phyloP scores from a whole-genome alignment of 148 eudicot genomes.

The Selenicereus undatus region DNA sequence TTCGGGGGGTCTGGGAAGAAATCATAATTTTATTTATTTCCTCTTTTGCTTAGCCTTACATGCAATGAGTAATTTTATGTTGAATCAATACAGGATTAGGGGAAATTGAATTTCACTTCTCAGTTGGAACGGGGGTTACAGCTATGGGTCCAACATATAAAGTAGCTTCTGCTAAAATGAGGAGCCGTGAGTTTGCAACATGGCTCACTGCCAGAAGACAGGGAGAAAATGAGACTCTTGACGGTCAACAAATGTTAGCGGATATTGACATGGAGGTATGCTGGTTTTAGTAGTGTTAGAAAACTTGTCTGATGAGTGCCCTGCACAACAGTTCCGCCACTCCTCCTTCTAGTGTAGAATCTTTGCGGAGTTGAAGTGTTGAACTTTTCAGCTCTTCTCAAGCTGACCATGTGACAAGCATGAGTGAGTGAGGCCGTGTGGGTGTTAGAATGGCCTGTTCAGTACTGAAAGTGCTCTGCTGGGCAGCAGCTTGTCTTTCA shows the following conservation, averaged over 20 bases:
- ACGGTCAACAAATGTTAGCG: conserved; percentile 64
- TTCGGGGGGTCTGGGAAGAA: neutral
- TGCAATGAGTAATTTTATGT: neutral
- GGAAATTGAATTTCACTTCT: conserved; percentile 61
- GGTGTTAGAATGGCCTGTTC: too few species aligned
- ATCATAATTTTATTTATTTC: neutral
- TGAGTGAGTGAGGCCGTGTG: too few species aligned
- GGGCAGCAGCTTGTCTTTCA: too few species aligned
- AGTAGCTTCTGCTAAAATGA: conserved; percentile 68
- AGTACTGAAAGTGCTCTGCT: too few species aligned
- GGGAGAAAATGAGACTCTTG: conserved; percentile 49
- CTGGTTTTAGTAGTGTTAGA: neutral
- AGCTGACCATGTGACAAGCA: too few species aligned
- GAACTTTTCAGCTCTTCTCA: too few species aligned
- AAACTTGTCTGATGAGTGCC: too few species aligned
- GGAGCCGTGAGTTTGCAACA: conserved; percentile 39
- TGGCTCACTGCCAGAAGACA: conserved; percentile 84
- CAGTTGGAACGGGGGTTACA: conserved; percentile 56
- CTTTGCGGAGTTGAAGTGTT: too few species aligned
- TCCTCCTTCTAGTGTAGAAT: too few species aligned
- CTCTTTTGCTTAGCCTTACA: neutral
- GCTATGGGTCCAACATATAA: conserved; percentile 63
- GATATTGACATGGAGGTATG: conserved; percentile 59
- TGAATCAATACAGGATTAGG: conserved; percentile 50
- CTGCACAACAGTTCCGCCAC: too few species aligned